phyloP scores from a whole-genome alignment of 2,329 filamentous ascomycete species.

The Aspergillus fumigatiaffinis region DNA sequence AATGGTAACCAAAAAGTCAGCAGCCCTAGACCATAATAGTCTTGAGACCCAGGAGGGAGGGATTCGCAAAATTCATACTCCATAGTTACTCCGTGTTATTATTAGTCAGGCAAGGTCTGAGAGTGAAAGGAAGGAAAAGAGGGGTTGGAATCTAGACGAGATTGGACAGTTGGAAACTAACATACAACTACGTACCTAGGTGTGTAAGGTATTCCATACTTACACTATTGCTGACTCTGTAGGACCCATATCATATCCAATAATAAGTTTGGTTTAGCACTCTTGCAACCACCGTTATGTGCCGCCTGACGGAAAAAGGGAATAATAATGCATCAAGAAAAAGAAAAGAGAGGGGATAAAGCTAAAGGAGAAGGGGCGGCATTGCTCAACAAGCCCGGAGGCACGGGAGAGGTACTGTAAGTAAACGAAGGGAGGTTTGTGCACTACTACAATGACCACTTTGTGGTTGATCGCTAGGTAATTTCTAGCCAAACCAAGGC shows the following conservation, averaged over 20 bases:
- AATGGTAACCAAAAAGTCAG: constrained; percentile 18
- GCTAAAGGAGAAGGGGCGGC: constrained; percentile 20
- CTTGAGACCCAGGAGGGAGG: background rate
- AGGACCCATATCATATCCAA: constrained; percentile 36
- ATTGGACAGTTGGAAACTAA: constrained; percentile 1
- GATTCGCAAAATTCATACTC: background rate
- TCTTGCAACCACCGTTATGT: constrained; percentile 26
- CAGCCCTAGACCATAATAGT: constrained; percentile 1
- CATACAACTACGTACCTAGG: background rate
- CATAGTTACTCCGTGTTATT: background rate
- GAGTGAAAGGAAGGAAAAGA: constrained; percentile 5
- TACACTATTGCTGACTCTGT: constrained; percentile 10
- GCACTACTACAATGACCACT: constrained; percentile 5
- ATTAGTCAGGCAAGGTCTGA: background rate
- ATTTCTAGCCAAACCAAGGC: constrained; percentile 18
- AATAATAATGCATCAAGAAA: constrained; percentile 1
- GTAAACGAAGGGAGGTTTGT: constrained; percentile 20
- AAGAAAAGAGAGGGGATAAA: constrained; percentile 6
- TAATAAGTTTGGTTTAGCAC: constrained; percentile 28
- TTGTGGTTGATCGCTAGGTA: constrained; percentile 28
- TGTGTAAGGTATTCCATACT: background rate
- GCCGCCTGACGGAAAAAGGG: constrained; percentile 4
- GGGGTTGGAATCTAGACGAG: constrained; percentile 12
- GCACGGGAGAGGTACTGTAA: constrained; percentile 12
- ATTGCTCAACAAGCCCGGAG: constrained; percentile 19